Evolutionary conservation across 2,329 filamentous ascomycete species (phyloP), one percentile per base, ranked within the genome.

Genomic region (Beauveria caledonica): DNA sequence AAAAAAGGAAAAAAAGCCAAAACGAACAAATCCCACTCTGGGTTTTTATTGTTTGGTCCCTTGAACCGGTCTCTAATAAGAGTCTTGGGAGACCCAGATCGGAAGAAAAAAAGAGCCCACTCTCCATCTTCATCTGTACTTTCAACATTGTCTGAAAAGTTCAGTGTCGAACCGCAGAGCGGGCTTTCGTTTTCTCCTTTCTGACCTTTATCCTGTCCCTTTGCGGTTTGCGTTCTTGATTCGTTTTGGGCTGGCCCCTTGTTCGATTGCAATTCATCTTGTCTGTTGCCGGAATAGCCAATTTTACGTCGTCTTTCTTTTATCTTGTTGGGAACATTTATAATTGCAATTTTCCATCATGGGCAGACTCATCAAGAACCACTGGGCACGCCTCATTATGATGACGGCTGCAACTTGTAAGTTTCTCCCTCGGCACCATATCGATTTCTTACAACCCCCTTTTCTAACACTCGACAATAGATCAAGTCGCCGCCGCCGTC

Each of bases 301-400:
- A 4, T 42, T 10, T 36, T 19, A 42, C 40, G 40, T 10, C 40
- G 6, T 19, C 17, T 36, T 13, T 6, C 6, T 36, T 15, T 36
- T 11, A 36, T 19, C 15, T 33, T 19, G 48, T 33, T 19, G 48
- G 27, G 19, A 42, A 40, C n/a, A n/a, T 27, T 9, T 19, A 33
- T 36, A 56, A 56, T 23, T 9, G n/a, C 40, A 33, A 3, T 19
- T 11, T 45, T 21, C 50, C 19, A 78, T 66, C 64, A 99, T 99
- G 94, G 94, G 94, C 75, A 94, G 88, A 77, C 86, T 99, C 72
- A 97, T 99, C 80, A 99, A 99, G 83, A 97, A 97, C 80, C 94
- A 99, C 80, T 96, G 91, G 91, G 94, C 92, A 67, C 88, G 94
- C 63, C 86, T 99, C 70, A 94, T 99, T 71, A 83, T 96, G 75